Evolutionary conservation across 805 yeast species (phyloP).

Genomic region (Monosporozyma aerobia): DNA sequence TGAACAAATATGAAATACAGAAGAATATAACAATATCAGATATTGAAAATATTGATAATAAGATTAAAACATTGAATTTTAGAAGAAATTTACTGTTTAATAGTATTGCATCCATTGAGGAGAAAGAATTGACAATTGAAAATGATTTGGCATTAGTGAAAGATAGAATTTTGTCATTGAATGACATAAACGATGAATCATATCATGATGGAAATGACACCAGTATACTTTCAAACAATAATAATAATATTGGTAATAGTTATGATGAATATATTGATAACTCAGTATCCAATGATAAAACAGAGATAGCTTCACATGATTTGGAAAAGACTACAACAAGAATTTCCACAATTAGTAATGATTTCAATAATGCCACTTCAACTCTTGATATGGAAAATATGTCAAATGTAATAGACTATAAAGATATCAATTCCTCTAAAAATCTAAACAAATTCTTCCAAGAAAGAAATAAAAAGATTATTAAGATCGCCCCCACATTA

Average conservation of each 20-base stretch:
- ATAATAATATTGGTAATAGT: background rate
- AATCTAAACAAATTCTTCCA: conserved; percentile 21
- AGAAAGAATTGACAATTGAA: conserved; percentile 49
- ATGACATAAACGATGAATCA: background rate
- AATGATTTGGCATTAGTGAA: conserved; percentile 37
- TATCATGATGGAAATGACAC: background rate
- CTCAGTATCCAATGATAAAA: background rate
- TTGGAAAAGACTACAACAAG: background rate
- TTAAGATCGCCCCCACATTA: conserved; percentile 52
- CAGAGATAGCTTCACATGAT: background rate
- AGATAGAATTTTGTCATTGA: conserved; percentile 27
- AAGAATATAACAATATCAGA: conserved; percentile 58
- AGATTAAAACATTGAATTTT: conserved; percentile 42
- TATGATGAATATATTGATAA: background rate
- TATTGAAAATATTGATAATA: conserved; percentile 51
- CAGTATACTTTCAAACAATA: background rate
- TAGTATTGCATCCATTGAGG: conserved; percentile 51
- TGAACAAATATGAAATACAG: conserved; percentile 51
- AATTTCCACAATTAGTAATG: background rate
- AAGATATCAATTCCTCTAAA: conserved; percentile 2
- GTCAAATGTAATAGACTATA: conserved; percentile 1
- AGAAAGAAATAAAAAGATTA: conserved; percentile 23
- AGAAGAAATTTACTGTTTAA: conserved; percentile 48
- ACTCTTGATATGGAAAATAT: background rate
- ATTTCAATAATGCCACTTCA: background rate